These are phyloP conservation scores for Beauveria australis DNA, from an alignment of 2,329 filamentous ascomycete species.

Conservation along the genomic window DNA sequence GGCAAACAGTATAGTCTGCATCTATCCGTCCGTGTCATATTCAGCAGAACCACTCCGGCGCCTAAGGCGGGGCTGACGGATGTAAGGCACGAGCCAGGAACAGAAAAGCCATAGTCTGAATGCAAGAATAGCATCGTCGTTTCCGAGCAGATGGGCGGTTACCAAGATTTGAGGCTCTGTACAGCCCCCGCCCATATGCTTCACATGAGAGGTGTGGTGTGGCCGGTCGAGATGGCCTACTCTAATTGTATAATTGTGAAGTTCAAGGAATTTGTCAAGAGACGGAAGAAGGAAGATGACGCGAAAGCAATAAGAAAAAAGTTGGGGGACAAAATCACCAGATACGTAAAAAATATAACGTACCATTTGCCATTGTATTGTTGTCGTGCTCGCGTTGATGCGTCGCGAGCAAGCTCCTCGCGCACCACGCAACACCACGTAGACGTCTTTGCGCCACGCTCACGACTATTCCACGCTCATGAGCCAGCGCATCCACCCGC, in stretches of 20 bases:
- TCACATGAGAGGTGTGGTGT: background rate
- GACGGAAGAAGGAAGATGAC: too few relatives aligned
- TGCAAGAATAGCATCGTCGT: conserved; percentile 1
- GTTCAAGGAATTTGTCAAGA: too few relatives aligned
- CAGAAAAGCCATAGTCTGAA: background rate
- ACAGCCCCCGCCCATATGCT: conserved; percentile 1
- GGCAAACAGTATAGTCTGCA: background rate
- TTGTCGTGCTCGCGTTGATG: background rate
- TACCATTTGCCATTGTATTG: background rate
- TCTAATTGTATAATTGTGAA: too few relatives aligned
- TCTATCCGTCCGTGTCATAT: background rate
- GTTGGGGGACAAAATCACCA: too few relatives aligned
- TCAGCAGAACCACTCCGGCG: background rate
- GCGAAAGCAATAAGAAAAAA: too few relatives aligned
- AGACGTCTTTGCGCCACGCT: background rate
- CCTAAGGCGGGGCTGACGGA: background rate
- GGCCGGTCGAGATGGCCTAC: background rate
- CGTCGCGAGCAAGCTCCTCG: background rate
- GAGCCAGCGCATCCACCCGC: background rate
- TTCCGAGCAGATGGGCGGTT: conserved; percentile 4
- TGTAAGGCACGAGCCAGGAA: background rate
- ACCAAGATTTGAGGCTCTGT: conserved; percentile 11
- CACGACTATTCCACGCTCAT: background rate
- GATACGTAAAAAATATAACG: too few relatives aligned
- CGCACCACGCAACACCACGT: background rate